A percentile compares a stretch with the other conserved stretches of the same genome.
These are phyloP conservation scores for Aegilops bicornis DNA, from an alignment of 176 grass and related monocot species.

Conservation along the genomic window DNA sequence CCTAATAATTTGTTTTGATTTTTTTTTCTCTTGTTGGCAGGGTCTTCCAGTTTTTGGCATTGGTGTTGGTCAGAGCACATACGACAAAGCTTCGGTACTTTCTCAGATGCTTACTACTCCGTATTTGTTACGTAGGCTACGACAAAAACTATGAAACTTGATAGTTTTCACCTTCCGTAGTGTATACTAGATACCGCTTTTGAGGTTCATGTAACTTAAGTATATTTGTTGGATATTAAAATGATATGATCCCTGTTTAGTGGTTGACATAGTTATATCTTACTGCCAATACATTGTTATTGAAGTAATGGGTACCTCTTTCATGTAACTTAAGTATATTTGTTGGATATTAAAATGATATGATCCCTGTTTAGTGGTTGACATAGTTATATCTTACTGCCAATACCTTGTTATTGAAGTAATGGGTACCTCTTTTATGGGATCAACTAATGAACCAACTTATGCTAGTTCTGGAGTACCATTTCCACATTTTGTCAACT, in stretches of 20 bases:
- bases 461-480: background rate
- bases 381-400: slow-evolving; percentile 1
- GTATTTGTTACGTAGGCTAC: slow-evolving; percentile 21
- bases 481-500: background rate
- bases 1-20: slow-evolving; percentile 5
- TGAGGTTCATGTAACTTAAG: slow-evolving; percentile 1
- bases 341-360: background rate
- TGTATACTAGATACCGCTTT: slow-evolving; percentile 18
- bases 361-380: background rate
- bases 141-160: background rate
- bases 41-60: slow-evolving; percentile 93
- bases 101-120: slow-evolving; percentile 1
- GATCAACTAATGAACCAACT: slow-evolving; percentile 2
- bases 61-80: slow-evolving; percentile 90
- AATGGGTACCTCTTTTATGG: background rate
- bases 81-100: slow-evolving; percentile 94
- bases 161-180: background rate
- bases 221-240: background rate
- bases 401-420: background rate
- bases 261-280: slow-evolving; percentile 16
- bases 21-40: slow-evolving; percentile 38
- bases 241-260: background rate
- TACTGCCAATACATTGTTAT: background rate
- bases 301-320: background rate
- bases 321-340: background rate